A percentile compares a stretch with the other conserved stretches of the same genome.
These are phyloP conservation scores for Pseudogymnoascus sp. DNA, from an alignment of 2,329 filamentous ascomycete species.

Conservation along the genomic window DNA sequence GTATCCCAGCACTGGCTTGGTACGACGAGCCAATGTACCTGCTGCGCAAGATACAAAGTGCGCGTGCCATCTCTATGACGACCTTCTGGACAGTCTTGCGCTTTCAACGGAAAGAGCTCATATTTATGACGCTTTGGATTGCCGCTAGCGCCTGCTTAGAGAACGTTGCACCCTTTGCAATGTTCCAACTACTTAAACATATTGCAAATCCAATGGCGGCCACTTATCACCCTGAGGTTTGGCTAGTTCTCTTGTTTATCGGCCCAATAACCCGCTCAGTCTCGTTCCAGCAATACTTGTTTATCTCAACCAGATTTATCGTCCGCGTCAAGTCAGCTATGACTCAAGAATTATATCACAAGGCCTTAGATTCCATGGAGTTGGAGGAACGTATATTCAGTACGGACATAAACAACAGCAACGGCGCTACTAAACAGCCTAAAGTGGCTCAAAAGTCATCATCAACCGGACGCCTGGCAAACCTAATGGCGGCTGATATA, in stretches of 20 bases:
- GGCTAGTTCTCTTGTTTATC: constrained; percentile 46
- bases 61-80: constrained; percentile 36
- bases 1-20: no score
- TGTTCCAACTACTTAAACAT: constrained; percentile 47
- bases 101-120: constrained; percentile 37
- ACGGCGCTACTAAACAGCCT: no score
- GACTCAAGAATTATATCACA: constrained; percentile 29
- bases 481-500: constrained; percentile 52
- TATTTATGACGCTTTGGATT: constrained; percentile 39
- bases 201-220: constrained; percentile 39
- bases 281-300: constrained; percentile 50
- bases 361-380: no score
- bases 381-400: no score
- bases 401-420: no score
- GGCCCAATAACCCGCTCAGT: constrained; percentile 44
- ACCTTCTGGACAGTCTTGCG: constrained; percentile 40
- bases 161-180: constrained; percentile 44
- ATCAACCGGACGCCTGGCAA: constrained; percentile 45
- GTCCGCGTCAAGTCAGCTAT: constrained; percentile 50
- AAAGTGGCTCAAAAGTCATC: constrained; percentile 46
- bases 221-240: constrained; percentile 43
- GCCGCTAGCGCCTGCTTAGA: constrained; percentile 26
- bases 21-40: no score
- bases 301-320: constrained; percentile 48
- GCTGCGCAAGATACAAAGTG: constrained; percentile 33